Evolutionary conservation across 805 yeast species (phyloP).

Genomic region (Candida insectorum): DNA sequence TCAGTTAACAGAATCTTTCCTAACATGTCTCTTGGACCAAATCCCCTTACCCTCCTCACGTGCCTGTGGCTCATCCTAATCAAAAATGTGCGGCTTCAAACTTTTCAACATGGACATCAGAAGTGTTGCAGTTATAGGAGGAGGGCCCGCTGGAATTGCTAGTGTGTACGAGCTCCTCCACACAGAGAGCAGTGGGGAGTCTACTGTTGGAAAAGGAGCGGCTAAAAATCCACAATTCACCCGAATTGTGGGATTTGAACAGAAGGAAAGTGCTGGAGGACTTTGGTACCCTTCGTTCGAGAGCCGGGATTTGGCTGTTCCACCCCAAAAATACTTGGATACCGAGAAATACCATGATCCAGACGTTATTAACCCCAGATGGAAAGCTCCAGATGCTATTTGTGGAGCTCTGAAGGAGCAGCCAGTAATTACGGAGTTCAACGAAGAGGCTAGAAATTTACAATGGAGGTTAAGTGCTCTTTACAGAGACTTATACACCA

Average conservation of each 20-base stretch:
- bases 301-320: slow-evolving; percentile 19
- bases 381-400: slow-evolving; percentile 15
- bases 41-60: too few species aligned
- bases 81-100: too few species aligned
- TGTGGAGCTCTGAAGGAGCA: slow-evolving; percentile 14
- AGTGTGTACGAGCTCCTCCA: slow-evolving; percentile 28
- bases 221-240: slow-evolving; percentile 22
- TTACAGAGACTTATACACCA: slow-evolving; percentile 37
- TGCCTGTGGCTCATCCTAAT: too few species aligned
- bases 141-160: slow-evolving; percentile 34
- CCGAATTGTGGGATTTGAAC: slow-evolving; percentile 44
- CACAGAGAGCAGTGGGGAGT: slow-evolving; percentile 24
- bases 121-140: slow-evolving; percentile 24
- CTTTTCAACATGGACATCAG: slow-evolving; percentile 17
- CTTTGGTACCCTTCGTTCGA: slow-evolving; percentile 35
- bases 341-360: slow-evolving; percentile 33
- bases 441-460: slow-evolving; percentile 13
- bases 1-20: too few species aligned
- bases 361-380: slow-evolving; percentile 20
- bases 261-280: slow-evolving; percentile 42
- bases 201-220: slow-evolving; percentile 16
- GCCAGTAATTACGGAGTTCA: slow-evolving; percentile 11
- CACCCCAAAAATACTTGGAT: slow-evolving; percentile 29
- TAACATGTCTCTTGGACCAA: too few species aligned
- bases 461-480: slow-evolving; percentile 40